A percentile compares a stretch with the other conserved stretches of the same genome.
phyloP scores from a whole-genome alignment of 2,329 filamentous ascomycete genomes.

The Colletotrichum filicis region DNA sequence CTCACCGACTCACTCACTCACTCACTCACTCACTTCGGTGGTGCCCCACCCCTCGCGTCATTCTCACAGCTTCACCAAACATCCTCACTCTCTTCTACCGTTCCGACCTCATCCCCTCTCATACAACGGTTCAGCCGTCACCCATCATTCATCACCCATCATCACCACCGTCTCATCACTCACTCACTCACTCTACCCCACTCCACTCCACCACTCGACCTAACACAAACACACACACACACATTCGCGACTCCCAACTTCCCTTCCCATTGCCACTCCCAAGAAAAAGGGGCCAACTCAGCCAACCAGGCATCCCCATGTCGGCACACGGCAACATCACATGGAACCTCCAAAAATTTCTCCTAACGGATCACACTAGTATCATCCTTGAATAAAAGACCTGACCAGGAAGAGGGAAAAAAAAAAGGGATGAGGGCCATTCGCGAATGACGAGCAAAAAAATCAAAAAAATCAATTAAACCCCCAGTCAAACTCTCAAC shows the following conservation, averaged over 20 bases:
- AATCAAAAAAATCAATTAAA: not conserved
- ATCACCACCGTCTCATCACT: too few species aligned
- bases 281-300: not conserved
- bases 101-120: too few species aligned
- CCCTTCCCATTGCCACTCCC: not conserved
- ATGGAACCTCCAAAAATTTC: not conserved
- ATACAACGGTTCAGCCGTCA: too few species aligned
- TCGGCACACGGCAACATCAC: slow-evolving; percentile 5
- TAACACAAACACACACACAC: too few species aligned
- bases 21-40: too few species aligned
- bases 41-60: not conserved
- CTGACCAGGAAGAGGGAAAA: not conserved
- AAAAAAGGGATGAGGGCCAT: not conserved
- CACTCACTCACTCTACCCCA: too few species aligned
- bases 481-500: not conserved
- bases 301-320: slow-evolving; percentile 23
- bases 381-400: not conserved
- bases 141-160: too few species aligned
- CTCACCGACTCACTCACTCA: not conserved
- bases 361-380: not conserved
- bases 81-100: too few species aligned
- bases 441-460: too few species aligned
- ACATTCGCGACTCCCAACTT: not conserved
- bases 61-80: not conserved
- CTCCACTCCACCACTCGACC: too few species aligned